Base-by-base conservation (phyloP, 495 filamentous ascomycete genomes). In the Chaetomidium leptoderma region DNA sequence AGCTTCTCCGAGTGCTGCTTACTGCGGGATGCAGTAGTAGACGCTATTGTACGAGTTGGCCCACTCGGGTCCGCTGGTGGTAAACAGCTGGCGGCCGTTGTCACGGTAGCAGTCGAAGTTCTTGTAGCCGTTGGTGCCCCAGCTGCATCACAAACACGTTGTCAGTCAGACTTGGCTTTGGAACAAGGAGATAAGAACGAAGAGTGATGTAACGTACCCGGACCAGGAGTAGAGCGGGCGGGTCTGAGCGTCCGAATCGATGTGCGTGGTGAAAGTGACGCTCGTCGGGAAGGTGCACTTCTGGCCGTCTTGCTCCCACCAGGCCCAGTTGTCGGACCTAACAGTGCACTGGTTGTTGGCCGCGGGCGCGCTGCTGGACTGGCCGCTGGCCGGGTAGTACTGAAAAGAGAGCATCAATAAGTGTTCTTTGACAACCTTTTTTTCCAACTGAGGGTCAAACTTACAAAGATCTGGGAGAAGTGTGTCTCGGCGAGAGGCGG, bases 121-220 rank as follows among this genome's bases (percentile, higher is more conserved):
- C 48, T 52, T 52, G 48, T 17, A 52, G 23, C 48, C 48, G 35
- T 52, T 52, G 48, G 48, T 37, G 33, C 21, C 48, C 48, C 48
- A 52, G 23, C 48, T 52, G 48, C 16, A 6, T 17, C 6, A n/a
- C n/a, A 33, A 19, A 33, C 4, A 23, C 14, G 19, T 9, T 4
- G 6, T 23, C 6, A 43, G 19, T 33, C 29, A 46, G 43, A 11
- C 5, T 29, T 17, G 5, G 0, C 29, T 7, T 2, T 8, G 2
- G 14, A 2, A 27, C n/a, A 29, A 19, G 23, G 24, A 45, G 8
- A 1, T 4, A 8, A n/a, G 16, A 19, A 32, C 16, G 45, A 6
- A 37, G 35, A 37, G 14, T 5, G 30, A 37, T 5, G 13, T 1
- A 9, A 39, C 48, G 6, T 13, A 52, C 48, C 48, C 48, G 8